Evolutionary conservation across 192 early-diverging fungal species (phyloP), one percentile per base, ranked within the genome.

Genomic region (Pilobolus umbonatus): DNA sequence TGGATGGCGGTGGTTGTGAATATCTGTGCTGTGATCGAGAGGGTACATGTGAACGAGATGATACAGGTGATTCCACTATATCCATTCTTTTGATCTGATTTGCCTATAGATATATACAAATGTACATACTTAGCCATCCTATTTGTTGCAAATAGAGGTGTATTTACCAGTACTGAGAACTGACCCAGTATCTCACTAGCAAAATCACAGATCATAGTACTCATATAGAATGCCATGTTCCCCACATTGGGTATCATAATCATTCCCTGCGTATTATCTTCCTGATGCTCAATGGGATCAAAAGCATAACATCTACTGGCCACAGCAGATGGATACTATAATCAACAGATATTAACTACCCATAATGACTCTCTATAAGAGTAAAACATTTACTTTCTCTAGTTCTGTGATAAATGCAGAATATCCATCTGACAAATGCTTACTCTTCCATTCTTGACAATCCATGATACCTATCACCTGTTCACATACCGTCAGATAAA

Each of bases 401-500:
- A 83, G 52, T 17, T 80, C 78, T 30, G 75, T 67, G 28, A 77
- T 74, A 62, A 89, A 92, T 21, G 76, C 71, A 26, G 75, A 72
- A 52, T 74, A 75, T 24, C 87, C 82, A 58, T 88, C 73, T 6
- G 64, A 65, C 42, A 91, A 73, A 50, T 80, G 72, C 36, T 61
- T 60, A 36, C 77, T 72, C 28, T 84, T 73, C 75, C 78, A 82
- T 51, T 82, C 80, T 49, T 82, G 74, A 56, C 89, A 91, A 67
- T 91, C 80, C 80, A 88, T 89, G 36, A 90, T 86, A 43, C 88
- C 88, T 66, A 90, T 85, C 31, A 89, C 87, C 84, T 89, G 65
- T 28, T 5, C 46, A 11, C 0, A 26, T 28, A 22, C 28, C 15
- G 11, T 36, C 12, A 26, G 15, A 38, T 12, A 42, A 42, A 42